A percentile compares a stretch with the other conserved stretches of the same genome.
Evolutionary conservation across 2,329 filamentous ascomycete genomes (phyloP).

Genomic region (Torrubiella hemipterigena): DNA sequence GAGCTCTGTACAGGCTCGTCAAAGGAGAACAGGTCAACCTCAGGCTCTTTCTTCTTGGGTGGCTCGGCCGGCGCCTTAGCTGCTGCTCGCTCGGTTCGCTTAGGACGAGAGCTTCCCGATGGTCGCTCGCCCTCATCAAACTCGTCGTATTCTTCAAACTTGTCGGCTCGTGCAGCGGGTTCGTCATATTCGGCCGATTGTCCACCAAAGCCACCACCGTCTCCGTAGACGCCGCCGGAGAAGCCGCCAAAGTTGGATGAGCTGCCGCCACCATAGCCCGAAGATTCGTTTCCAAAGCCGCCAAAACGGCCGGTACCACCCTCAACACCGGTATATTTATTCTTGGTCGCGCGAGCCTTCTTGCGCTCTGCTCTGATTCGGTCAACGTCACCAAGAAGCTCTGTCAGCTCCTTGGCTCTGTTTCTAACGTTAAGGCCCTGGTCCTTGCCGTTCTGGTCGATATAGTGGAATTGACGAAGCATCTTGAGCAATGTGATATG

Average conservation of each 20-base stretch:
- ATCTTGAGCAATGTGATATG: slow-evolving; percentile 95
- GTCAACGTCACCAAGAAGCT: slow-evolving; percentile 87
- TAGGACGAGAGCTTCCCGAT: slow-evolving; percentile 32
- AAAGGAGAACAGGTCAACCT: slow-evolving; percentile 86
- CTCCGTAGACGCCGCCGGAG: slow-evolving; percentile 75
- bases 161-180: slow-evolving; percentile 48
- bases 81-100: slow-evolving; percentile 18
- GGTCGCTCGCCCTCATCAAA: slow-evolving; percentile 62
- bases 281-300: slow-evolving; percentile 83
- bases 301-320: slow-evolving; percentile 62
- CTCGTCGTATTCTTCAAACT: slow-evolving; percentile 96
- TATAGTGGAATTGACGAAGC: slow-evolving; percentile 96
- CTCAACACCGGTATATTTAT: slow-evolving; percentile 92
- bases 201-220: slow-evolving; percentile 86
- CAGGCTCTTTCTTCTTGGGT: slow-evolving; percentile 75
- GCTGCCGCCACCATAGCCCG: slow-evolving; percentile 47
- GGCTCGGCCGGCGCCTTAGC: slow-evolving; percentile 42
- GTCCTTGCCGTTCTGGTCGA: slow-evolving; percentile 93
- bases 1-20: slow-evolving; percentile 57
- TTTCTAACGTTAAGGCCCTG: slow-evolving; percentile 97
- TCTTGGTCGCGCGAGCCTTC: slow-evolving; percentile 80
- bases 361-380: slow-evolving; percentile 72
- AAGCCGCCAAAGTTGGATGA: slow-evolving; percentile 42
- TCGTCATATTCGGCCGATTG: slow-evolving; percentile 62
- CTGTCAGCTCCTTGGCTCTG: slow-evolving; percentile 86